Base-by-base conservation (phyloP, 23 red algal species). In the Cyanidiococcus yangmingshanensis region DNA sequence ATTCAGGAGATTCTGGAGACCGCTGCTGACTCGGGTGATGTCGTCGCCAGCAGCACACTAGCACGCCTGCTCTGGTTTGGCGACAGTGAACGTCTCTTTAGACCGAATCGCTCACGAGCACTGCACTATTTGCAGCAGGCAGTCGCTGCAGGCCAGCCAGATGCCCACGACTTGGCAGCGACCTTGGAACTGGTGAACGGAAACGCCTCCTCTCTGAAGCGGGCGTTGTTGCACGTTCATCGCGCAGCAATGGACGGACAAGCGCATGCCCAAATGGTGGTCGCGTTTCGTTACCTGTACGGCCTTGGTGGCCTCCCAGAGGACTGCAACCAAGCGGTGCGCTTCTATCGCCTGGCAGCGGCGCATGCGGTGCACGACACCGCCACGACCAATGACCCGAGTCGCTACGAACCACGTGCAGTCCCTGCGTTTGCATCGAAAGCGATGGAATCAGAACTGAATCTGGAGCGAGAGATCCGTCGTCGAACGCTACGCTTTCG, bases 231-330 rank as follows among this genome's bases (percentile, higher is more conserved):
- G 58, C 57, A 79, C 34, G 79, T 75, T 75, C 58, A 58, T 32
- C 36, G 78, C 35, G 83, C 83, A 0, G 83, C 83, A 1, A 68
- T 30, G 34, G 83, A 76, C 1, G 83, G 83, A 1, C 58, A 58
- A 2, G 51, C 67, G 36, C 79, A 79, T 37, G 83, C 76, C 25
- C 83, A 86, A 76, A 16, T 68, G 30, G 83, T 75, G 7, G 75
- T 86, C 1, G 83, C 75, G 24, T 86, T 79, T 76, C 75, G 83
- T 29, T 86, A 86, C 77, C 39, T 80, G 39, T 76, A 86, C 59
- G 83, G 83, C 30, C 37, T 77, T 31, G 80, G 80, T 54, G 76
- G 59, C 27, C 16, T 86, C 31, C 34, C 71, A 12, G 57, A 16
- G 40, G 39, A 79, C 39, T 86, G 83, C 68, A 15, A n/a, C 2